A percentile compares a stretch with the other conserved stretches of the same genome.
These are phyloP conservation scores for Penicillium oxalicum DNA, from an alignment of 2,329 filamentous ascomycete genomes.

Conservation along the genomic window DNA sequence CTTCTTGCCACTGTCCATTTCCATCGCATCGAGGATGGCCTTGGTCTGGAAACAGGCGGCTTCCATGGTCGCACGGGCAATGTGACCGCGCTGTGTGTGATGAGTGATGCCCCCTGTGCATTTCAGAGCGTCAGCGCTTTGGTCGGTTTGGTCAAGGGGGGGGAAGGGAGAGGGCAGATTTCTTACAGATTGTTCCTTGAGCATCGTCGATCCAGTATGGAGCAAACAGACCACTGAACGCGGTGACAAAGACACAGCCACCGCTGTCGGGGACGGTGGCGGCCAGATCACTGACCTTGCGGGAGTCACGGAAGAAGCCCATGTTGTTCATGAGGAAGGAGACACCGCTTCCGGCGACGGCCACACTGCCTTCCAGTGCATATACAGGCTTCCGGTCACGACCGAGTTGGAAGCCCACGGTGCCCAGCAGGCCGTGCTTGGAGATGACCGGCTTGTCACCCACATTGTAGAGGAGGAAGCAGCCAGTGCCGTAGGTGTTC, in stretches of 20 bases:
- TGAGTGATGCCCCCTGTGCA: slow-evolving; percentile 68
- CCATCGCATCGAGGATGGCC: slow-evolving; percentile 90
- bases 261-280: slow-evolving; percentile 67
- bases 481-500: slow-evolving; percentile 87
- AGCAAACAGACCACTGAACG: slow-evolving; percentile 84
- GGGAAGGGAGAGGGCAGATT: slow-evolving; percentile 4
- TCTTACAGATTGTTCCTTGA: slow-evolving; percentile 73
- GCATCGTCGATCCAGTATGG: slow-evolving; percentile 94
- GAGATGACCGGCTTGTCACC: slow-evolving; percentile 80
- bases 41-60: slow-evolving; percentile 90
- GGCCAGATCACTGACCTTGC: slow-evolving; percentile 59
- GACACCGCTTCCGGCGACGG: slow-evolving; percentile 72
- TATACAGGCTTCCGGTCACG: slow-evolving; percentile 62
- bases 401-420: slow-evolving; percentile 75
- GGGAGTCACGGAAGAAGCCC: slow-evolving; percentile 54
- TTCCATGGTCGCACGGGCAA: slow-evolving; percentile 82
- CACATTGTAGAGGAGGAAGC: slow-evolving; percentile 84
- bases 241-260: slow-evolving; percentile 80
- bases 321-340: slow-evolving; percentile 66
- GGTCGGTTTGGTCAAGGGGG: background rate
- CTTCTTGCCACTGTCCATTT: slow-evolving; percentile 71
- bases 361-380: slow-evolving; percentile 77
- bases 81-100: slow-evolving; percentile 77
- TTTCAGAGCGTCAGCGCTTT: background rate
- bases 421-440: slow-evolving; percentile 71